Conservation (phyloP, 129 eudicot species). For the Arctium lappa region DNA sequence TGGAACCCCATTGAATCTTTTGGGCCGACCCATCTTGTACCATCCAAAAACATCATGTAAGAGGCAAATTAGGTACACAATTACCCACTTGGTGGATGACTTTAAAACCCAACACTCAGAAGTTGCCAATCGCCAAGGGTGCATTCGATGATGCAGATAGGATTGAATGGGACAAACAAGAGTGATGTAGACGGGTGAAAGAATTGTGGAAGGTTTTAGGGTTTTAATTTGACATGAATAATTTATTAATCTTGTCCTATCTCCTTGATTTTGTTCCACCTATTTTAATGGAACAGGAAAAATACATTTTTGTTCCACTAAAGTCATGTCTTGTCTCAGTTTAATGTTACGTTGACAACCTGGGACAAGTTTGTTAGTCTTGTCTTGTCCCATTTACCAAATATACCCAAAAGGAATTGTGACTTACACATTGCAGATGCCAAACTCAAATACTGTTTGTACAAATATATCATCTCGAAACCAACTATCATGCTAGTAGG, state of each 20-base stretch:
- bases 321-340: no score
- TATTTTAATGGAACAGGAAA: background rate
- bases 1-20: no score
- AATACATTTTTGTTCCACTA: no score
- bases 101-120: no score
- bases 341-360: no score
- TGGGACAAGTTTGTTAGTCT: no score
- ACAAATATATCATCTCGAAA: background rate
- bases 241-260: no score
- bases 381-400: background rate
- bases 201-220: background rate
- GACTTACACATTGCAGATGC: constrained; percentile 46
- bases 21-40: no score
- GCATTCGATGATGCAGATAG: no score
- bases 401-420: constrained; percentile 43
- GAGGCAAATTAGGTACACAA: background rate
- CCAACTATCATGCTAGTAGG: background rate
- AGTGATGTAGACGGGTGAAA: background rate
- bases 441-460: constrained; percentile 30
- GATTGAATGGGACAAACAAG: no score
- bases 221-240: background rate
- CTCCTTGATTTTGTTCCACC: background rate
- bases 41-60: no score
- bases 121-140: no score
- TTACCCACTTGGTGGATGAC: background rate